Conservation (phyloP, 805 yeast species). For the Zygoascus tannicola region DNA sequence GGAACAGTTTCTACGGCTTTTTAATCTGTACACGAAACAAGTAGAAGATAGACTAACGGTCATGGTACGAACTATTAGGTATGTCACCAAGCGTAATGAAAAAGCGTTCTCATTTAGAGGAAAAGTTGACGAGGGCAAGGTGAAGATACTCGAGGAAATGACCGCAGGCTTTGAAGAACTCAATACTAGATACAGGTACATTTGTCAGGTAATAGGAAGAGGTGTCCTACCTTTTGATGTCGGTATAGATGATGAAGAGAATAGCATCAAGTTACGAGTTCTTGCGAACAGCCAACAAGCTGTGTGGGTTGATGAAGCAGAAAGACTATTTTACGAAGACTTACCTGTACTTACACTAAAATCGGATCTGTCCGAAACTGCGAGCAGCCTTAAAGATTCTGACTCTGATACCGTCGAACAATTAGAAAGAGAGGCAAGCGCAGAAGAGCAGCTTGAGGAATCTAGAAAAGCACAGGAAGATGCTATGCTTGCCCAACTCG, state of each 20-base stretch:
- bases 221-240: constrained; percentile 31
- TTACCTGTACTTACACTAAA: constrained; percentile 45
- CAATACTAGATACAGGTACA: constrained; percentile 32
- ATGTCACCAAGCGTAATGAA: constrained; percentile 34
- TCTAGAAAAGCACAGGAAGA: constrained; percentile 8
- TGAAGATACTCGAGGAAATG: constrained; percentile 16
- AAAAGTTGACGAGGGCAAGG: constrained; percentile 37
- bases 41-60: constrained; percentile 33
- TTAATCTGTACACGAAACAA: constrained; percentile 42
- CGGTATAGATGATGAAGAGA: constrained; percentile 22
- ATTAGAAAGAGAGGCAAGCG: neutral
- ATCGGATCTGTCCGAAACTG: constrained; percentile 20
- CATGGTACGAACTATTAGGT: constrained; percentile 31
- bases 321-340: constrained; percentile 62
- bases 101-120: constrained; percentile 63
- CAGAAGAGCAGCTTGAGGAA: constrained; percentile 5
- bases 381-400: constrained; percentile 7
- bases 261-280: constrained; percentile 18
- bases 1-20: constrained; percentile 28
- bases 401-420: constrained; percentile 3
- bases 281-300: constrained; percentile 8
- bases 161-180: constrained; percentile 32
- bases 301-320: constrained; percentile 60
- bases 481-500: constrained; percentile 11
- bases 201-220: constrained; percentile 36